A percentile compares a stretch with the other conserved stretches of the same genome.
These are phyloP conservation scores for Leccinum uliginosum DNA, from an alignment of 768 basidiomycete genomes.

Conservation along the genomic window DNA sequence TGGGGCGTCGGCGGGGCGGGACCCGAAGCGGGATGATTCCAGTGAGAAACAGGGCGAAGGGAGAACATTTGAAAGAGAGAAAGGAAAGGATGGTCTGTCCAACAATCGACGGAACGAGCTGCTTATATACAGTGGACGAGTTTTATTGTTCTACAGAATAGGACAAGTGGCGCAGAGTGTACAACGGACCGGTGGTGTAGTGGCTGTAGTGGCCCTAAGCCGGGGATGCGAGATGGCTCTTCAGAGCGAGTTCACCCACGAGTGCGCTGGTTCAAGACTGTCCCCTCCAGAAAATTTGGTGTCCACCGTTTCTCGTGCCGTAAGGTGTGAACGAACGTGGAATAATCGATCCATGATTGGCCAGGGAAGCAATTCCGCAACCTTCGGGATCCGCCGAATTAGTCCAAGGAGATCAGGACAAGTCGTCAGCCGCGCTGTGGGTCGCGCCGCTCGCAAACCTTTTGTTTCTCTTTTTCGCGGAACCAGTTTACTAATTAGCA, in stretches of 20 bases:
- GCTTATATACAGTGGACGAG: conserved; percentile 20
- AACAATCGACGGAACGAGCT: neutral
- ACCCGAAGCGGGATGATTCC: neutral
- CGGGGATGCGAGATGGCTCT: conserved; percentile 73
- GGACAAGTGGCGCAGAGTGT: neutral
- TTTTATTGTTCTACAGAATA: neutral
- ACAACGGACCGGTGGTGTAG: conserved; percentile 44
- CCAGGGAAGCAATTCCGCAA: conserved; percentile 95
- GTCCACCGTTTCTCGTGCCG: conserved; percentile 59
- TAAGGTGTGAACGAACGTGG: conserved; percentile 66
- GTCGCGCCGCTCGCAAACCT: conserved; percentile 77
- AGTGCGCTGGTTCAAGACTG: conserved; percentile 93
- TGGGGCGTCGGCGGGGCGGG: conserved; percentile 9
- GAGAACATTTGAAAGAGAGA: neutral
- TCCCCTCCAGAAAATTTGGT: conserved; percentile 96
- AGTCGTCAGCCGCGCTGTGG: conserved; percentile 81
- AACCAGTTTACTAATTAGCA: conserved; percentile 22
- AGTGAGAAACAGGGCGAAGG: neutral
- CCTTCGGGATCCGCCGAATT: conserved; percentile 83
- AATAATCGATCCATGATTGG: conserved; percentile 81
- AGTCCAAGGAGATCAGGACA: conserved; percentile 88
- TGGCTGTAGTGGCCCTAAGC: conserved; percentile 79
- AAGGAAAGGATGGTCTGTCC: neutral
- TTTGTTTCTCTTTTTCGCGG: conserved; percentile 33
- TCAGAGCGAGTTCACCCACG: conserved; percentile 53